phyloP scores from a whole-genome alignment of 306 rosid genomes.

The Pterocarpus macrocarpus region DNA sequence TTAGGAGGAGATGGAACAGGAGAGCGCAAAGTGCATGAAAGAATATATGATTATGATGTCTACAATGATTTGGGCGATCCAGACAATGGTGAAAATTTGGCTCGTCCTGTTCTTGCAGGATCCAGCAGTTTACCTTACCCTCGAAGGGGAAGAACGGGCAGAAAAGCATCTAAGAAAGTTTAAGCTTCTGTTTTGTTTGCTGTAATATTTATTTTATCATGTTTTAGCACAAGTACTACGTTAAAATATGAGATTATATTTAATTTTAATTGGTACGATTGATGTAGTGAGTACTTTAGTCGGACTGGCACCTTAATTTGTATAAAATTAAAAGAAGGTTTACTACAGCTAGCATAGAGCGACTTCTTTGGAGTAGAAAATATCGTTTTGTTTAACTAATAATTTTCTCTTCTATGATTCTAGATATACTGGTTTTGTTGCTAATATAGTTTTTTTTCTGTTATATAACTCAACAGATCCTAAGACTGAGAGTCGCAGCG shows the following conservation, averaged over 20 bases:
- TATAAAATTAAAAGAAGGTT: no score
- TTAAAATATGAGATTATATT: no score
- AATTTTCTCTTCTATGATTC: not conserved
- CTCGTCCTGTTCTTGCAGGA: slow-evolving; percentile 82
- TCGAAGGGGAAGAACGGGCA: slow-evolving; percentile 84
- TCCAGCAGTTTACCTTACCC: slow-evolving; percentile 72
- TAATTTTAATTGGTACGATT: no score
- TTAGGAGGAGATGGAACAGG: slow-evolving; percentile 80
- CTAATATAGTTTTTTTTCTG: slow-evolving; percentile 13
- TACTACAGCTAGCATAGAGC: no score
- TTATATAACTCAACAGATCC: slow-evolving; percentile 58
- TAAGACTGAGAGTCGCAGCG: slow-evolving; percentile 58
- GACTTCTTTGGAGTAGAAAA: no score
- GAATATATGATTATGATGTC: slow-evolving; percentile 78
- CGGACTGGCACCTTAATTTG: no score
- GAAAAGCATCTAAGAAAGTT: slow-evolving; percentile 65
- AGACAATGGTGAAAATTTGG: slow-evolving; percentile 46
- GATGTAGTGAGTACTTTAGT: no score
- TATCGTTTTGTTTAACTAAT: no score
- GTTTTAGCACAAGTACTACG: not conserved
- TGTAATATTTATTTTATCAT: not conserved
- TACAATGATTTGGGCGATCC: slow-evolving; percentile 81
- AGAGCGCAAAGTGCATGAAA: slow-evolving; percentile 76
- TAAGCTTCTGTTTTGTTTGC: not conserved
- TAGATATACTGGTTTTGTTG: not conserved